A percentile compares a stretch with the other conserved stretches of the same genome.
These are phyloP conservation scores for Gymnopilus junonius DNA, from an alignment of 768 basidiomycete species.

Conservation along the genomic window DNA sequence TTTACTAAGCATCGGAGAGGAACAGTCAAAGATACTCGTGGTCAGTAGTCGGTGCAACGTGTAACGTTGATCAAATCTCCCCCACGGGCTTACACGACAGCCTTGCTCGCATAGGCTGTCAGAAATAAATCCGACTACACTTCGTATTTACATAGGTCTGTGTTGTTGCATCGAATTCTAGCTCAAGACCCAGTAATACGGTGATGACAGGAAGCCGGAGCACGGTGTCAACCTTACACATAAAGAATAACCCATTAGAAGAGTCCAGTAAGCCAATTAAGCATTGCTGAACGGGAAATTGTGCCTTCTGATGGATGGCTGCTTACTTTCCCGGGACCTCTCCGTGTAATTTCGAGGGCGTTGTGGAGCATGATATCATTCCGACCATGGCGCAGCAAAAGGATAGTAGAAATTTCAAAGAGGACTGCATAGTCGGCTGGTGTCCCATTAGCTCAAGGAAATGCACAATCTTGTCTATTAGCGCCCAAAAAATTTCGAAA, in stretches of 20 bases:
- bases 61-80: background rate
- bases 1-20: constrained; percentile 10
- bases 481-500: constrained; percentile 2
- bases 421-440: background rate
- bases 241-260: background rate
- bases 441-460: background rate
- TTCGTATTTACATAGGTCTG: too few relatives aligned
- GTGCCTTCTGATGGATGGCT: background rate
- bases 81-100: background rate
- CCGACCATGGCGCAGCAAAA: background rate
- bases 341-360: background rate
- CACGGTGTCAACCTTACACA: background rate
- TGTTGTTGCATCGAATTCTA: too few relatives aligned
- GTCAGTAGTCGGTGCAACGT: background rate
- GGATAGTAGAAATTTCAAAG: background rate
- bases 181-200: background rate
- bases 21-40: background rate
- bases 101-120: background rate
- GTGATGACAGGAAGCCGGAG: background rate
- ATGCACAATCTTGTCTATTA: background rate
- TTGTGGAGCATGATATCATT: constrained; percentile 4
- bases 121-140: background rate
- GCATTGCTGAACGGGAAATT: constrained; percentile 1
- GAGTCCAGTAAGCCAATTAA: background rate
- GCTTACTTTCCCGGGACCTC: background rate